phyloP scores from a whole-genome alignment of 306 rosid species.

The Malus domestica region DNA sequence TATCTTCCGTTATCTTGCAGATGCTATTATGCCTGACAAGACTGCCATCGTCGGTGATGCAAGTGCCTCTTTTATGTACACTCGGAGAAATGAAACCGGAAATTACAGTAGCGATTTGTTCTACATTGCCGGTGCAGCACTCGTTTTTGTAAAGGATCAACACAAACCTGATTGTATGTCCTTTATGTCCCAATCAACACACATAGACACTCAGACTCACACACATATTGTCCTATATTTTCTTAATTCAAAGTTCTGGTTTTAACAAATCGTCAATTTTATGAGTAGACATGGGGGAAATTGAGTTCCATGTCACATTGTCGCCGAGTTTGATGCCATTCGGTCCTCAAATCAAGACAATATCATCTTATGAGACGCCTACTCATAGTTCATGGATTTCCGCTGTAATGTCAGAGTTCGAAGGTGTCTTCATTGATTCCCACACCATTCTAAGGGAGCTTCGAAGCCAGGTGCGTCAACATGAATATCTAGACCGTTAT shows the following conservation, averaged over 20 bases:
- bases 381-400: background rate
- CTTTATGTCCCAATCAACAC: background rate
- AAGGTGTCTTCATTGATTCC: conserved; percentile 10
- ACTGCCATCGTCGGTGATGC: conserved; percentile 60
- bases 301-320: conserved; percentile 14
- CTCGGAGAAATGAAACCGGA: conserved; percentile 18
- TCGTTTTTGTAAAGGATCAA: conserved; percentile 50
- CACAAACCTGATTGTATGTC: conserved; percentile 35
- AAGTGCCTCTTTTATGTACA: conserved; percentile 33
- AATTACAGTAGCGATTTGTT: background rate
- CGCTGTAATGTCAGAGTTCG: background rate
- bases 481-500: background rate
- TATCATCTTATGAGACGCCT: background rate
- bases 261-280: background rate
- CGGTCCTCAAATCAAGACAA: background rate
- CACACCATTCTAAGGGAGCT: background rate
- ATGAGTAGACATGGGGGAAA: conserved; percentile 8
- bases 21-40: conserved; percentile 50
- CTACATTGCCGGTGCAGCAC: conserved; percentile 42
- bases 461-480: background rate
- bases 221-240: background rate
- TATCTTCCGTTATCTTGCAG: conserved; percentile 20
- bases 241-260: background rate
- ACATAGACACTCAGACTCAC: background rate
- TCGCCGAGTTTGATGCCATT: conserved; percentile 13